A percentile compares a stretch with the other conserved stretches of the same genome.
Conservation (phyloP, 2,329 filamentous ascomycete genomes). For the Trichoderma gracile region DNA sequence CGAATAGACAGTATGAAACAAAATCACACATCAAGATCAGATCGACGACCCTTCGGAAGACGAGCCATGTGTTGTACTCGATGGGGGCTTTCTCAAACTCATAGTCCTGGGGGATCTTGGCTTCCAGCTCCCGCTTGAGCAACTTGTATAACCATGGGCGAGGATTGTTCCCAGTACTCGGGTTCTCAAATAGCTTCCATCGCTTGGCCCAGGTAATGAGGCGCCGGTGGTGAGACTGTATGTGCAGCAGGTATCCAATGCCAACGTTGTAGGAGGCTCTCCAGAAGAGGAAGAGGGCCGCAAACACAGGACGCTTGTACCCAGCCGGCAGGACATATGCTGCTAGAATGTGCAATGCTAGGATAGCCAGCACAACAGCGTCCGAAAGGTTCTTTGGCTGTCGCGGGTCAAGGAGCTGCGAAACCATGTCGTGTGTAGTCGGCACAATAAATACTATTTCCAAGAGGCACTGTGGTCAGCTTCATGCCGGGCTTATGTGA, state of each 20-base stretch:
- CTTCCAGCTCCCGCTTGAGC: slow-evolving; percentile 86
- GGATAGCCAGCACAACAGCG: slow-evolving; percentile 72
- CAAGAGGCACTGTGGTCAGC: slow-evolving; percentile 24
- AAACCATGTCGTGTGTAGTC: slow-evolving; percentile 98
- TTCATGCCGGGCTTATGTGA: background rate
- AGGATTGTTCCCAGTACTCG: slow-evolving; percentile 76
- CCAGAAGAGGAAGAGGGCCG: slow-evolving; percentile 87
- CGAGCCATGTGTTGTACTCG: slow-evolving; percentile 98
- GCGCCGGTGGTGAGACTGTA: slow-evolving; percentile 85
- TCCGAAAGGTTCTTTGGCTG: slow-evolving; percentile 96
- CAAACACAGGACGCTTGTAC: slow-evolving; percentile 75
- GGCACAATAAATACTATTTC: slow-evolving; percentile 86
- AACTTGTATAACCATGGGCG: slow-evolving; percentile 79
- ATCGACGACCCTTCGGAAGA: slow-evolving; percentile 94
- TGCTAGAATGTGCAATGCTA: slow-evolving; percentile 71
- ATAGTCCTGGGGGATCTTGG: slow-evolving; percentile 93
- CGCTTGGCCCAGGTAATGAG: slow-evolving; percentile 86
- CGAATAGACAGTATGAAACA: slow-evolving; percentile 93
- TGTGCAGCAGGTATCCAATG: slow-evolving; percentile 84
- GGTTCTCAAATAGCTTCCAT: slow-evolving; percentile 82
- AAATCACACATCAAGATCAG: slow-evolving; percentile 99
- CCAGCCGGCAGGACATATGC: slow-evolving; percentile 71
- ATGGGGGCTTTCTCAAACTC: slow-evolving; percentile 88
- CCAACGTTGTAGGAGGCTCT: slow-evolving; percentile 88
- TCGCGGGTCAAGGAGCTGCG: slow-evolving; percentile 88